Conservation (phyloP, 768 basidiomycete species). For the Nidula microcarpa region DNA sequence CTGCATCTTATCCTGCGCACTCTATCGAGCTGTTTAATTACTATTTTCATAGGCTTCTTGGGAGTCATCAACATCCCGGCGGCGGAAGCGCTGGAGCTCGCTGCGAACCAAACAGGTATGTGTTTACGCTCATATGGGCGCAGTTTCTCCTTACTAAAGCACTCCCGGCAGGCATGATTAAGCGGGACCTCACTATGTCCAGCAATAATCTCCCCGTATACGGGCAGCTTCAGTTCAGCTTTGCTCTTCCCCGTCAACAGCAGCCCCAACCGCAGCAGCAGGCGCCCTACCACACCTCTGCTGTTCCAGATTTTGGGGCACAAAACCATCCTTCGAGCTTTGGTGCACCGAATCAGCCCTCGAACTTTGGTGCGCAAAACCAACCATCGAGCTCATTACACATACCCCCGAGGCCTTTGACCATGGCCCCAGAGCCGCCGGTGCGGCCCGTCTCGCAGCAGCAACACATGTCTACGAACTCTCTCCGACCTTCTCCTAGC, state of each 20-base stretch:
- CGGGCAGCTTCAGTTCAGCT: slow-evolving; percentile 74
- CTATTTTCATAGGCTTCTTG: slow-evolving; percentile 42
- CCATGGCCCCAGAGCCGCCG: background rate
- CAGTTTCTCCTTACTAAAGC: slow-evolving; percentile 9
- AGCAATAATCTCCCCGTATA: slow-evolving; percentile 78
- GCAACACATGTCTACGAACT: slow-evolving; percentile 5
- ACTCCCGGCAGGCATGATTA: slow-evolving; percentile 53
- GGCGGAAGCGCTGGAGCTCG: slow-evolving; percentile 48
- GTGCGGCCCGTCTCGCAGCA: background rate
- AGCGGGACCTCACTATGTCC: slow-evolving; percentile 68
- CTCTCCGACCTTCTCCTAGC: slow-evolving; percentile 20
- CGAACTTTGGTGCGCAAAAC: too few relatives aligned
- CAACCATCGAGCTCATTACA: too few relatives aligned
- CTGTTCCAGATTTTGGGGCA: too few relatives aligned
- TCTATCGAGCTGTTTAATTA: background rate
- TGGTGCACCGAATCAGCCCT: too few relatives aligned
- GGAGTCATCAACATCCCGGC: slow-evolving; percentile 56
- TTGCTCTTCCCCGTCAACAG: slow-evolving; percentile 37
- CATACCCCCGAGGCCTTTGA: too few relatives aligned
- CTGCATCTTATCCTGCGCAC: slow-evolving; percentile 15
- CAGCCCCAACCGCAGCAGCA: slow-evolving; percentile 13
- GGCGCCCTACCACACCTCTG: slow-evolving; percentile 2
- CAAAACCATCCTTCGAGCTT: too few relatives aligned
- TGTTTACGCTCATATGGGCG: slow-evolving; percentile 10
- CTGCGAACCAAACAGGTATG: slow-evolving; percentile 43